Percentiles rank a stretch among this genome's conserved stretches.
These are phyloP conservation scores for Leccinum pellstonianum DNA, from an alignment of 768 basidiomycete genomes.

Conservation along the genomic window DNA sequence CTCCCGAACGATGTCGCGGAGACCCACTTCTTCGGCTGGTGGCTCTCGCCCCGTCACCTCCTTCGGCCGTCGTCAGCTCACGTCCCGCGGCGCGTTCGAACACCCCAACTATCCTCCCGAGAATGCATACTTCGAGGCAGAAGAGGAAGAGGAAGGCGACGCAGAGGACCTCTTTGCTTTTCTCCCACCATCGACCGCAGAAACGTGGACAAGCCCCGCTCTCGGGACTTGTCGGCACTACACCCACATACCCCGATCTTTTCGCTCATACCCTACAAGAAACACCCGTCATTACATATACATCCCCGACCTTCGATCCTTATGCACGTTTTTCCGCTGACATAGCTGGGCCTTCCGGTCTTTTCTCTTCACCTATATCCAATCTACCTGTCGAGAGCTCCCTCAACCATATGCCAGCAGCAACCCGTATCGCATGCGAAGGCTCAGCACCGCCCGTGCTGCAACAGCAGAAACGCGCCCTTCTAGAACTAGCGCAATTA, in stretches of 20 bases:
- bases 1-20: conserved; percentile 24
- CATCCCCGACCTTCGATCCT: conserved; percentile 52
- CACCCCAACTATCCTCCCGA: conserved; percentile 17
- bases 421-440: conserved; percentile 40
- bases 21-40: conserved; percentile 32
- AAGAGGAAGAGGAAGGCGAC: conserved; percentile 72
- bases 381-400: conserved; percentile 44
- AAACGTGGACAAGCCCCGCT: conserved; percentile 33
- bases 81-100: conserved; percentile 18
- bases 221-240: conserved; percentile 23
- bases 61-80: conserved; percentile 16
- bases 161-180: conserved; percentile 90
- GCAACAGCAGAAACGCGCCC: conserved; percentile 34
- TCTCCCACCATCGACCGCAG: conserved; percentile 74
- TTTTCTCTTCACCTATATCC: conserved; percentile 31
- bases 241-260: conserved; percentile 23
- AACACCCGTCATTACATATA: conserved; percentile 36
- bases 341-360: conserved; percentile 35
- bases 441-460: conserved; percentile 30
- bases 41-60: conserved; percentile 30
- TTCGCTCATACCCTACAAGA: conserved; percentile 20
- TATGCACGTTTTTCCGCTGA: conserved; percentile 42
- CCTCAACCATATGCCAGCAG: conserved; percentile 39
- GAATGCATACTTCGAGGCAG: conserved; percentile 37
- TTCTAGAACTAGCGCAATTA: conserved; percentile 37